Percentiles rank a stretch among this genome's conserved stretches.
These are phyloP conservation scores for Clohesyomyces aquaticus DNA, from an alignment of 495 filamentous ascomycete species.

Conservation along the genomic window DNA sequence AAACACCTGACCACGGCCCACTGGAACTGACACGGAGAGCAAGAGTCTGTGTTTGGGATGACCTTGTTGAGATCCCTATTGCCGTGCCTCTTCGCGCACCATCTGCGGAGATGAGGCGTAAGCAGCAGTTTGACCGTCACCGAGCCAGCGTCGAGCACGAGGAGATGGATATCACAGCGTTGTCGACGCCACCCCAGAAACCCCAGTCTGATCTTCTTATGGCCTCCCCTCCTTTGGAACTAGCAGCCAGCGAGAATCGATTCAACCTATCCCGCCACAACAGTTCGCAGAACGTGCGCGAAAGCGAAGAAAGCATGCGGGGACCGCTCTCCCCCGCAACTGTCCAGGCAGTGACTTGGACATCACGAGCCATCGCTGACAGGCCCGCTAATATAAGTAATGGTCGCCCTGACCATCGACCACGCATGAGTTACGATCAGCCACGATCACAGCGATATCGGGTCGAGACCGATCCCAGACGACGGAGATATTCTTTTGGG, in stretches of 20 bases:
- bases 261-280: slow-evolving; percentile 75
- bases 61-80: slow-evolving; percentile 91
- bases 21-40: slow-evolving; percentile 88
- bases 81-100: slow-evolving; percentile 86
- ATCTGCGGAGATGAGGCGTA: slow-evolving; percentile 67
- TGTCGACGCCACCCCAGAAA: slow-evolving; percentile 59
- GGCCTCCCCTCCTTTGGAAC: slow-evolving; percentile 63
- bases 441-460: slow-evolving; percentile 41
- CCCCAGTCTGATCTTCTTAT: slow-evolving; percentile 73
- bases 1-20: slow-evolving; percentile 87
- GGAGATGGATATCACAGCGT: slow-evolving; percentile 88
- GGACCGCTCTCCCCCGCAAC: slow-evolving; percentile 46
- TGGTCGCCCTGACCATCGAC: slow-evolving; percentile 22
- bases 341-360: slow-evolving; percentile 38
- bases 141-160: slow-evolving; percentile 58
- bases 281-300: slow-evolving; percentile 51
- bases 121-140: slow-evolving; percentile 52
- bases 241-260: slow-evolving; percentile 81
- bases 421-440: slow-evolving; percentile 49
- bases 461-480: slow-evolving; percentile 16
- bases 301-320: slow-evolving; percentile 46
- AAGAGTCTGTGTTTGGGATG: slow-evolving; percentile 96
- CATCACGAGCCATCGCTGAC: slow-evolving; percentile 41
- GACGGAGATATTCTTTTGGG: slow-evolving; percentile 42
- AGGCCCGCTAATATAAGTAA: slow-evolving; percentile 5